A percentile compares a stretch with the other conserved stretches of the same genome.
phyloP scores from a whole-genome alignment of 371 early-diverging fungal species.

The Lichtheimia ornata region DNA sequence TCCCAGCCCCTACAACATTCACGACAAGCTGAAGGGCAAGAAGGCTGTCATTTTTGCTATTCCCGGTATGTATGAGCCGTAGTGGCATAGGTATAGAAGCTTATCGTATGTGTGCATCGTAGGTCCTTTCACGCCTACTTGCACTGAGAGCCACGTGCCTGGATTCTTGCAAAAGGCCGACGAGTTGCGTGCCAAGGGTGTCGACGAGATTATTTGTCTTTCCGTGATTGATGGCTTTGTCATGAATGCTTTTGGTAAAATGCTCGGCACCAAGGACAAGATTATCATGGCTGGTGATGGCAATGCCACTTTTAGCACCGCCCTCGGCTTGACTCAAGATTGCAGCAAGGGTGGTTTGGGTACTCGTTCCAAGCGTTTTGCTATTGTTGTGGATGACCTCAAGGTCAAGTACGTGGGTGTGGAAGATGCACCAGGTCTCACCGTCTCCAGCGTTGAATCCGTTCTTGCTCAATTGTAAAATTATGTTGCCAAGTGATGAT shows the following conservation, averaged over 20 bases:
- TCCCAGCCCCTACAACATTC: conserved; percentile 44
- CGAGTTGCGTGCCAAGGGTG: conserved; percentile 67
- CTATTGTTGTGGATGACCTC: conserved; percentile 70
- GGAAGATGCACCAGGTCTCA: conserved; percentile 46
- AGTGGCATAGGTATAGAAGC: too few species aligned
- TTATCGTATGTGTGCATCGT: too few species aligned
- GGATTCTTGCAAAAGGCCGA: conserved; percentile 51
- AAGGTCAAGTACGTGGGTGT: conserved; percentile 76
- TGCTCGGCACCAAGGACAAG: conserved; percentile 55
- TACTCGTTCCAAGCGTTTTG: conserved; percentile 65
- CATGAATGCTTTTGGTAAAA: conserved; percentile 79
- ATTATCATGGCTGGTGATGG: conserved; percentile 76
- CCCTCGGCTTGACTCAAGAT: conserved; percentile 66
- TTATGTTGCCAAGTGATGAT: neutral
- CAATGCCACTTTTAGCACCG: conserved; percentile 61
- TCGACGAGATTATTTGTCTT: conserved; percentile 65
- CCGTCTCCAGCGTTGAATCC: conserved; percentile 35
- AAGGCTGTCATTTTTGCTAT: conserved; percentile 79
- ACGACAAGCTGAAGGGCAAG: conserved; percentile 70
- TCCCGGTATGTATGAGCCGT: conserved; percentile 49
- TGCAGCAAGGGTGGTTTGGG: conserved; percentile 40
- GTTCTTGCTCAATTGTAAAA: conserved; percentile 30
- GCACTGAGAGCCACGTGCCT: conserved; percentile 77
- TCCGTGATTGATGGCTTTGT: conserved; percentile 70
- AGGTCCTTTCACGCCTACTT: conserved; percentile 79